A percentile compares a stretch with the other conserved stretches of the same genome.
These are phyloP conservation scores for Ophiostoma australiae DNA, from an alignment of 2,329 filamentous ascomycete genomes.

Conservation along the genomic window DNA sequence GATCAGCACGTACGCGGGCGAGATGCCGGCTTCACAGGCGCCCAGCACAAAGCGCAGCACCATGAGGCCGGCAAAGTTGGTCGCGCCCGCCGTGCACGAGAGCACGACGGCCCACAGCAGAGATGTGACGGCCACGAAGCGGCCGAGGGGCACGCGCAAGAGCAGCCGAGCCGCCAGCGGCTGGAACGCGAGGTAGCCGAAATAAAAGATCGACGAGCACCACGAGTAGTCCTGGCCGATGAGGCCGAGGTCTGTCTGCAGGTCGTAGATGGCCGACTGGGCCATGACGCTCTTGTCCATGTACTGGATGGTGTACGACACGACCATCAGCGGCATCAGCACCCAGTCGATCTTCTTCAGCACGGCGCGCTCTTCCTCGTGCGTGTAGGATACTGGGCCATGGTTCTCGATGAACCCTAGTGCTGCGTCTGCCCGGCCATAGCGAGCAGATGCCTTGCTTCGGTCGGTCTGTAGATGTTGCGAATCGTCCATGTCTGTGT, in stretches of 20 bases:
- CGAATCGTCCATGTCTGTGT: background rate
- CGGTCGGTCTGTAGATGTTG: background rate
- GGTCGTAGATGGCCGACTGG: slow-evolving; percentile 23
- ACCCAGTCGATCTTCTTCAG: background rate
- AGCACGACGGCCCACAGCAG: slow-evolving; percentile 50
- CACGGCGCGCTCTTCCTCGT: background rate
- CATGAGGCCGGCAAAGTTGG: slow-evolving; percentile 43
- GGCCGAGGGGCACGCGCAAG: background rate
- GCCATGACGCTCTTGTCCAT: slow-evolving; percentile 32
- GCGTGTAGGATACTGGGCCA: background rate
- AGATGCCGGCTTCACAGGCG: slow-evolving; percentile 46
- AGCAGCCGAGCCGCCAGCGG: background rate
- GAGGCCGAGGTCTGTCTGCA: slow-evolving; percentile 17
- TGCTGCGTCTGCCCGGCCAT: background rate
- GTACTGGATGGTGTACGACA: slow-evolving; percentile 35
- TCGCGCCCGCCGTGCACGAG: slow-evolving; percentile 48
- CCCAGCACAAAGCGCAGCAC: slow-evolving; percentile 44
- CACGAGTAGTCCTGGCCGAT: slow-evolving; percentile 23
- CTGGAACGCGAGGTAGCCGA: background rate
- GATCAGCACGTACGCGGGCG: slow-evolving; percentile 48
- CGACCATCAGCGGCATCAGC: slow-evolving; percentile 4
- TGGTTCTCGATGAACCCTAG: background rate
- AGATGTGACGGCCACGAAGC: slow-evolving; percentile 42
- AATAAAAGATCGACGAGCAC: slow-evolving; percentile 49
- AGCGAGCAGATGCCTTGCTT: background rate